phyloP scores from a whole-genome alignment of 495 filamentous ascomycete species.

The Aspergillus nidulans region DNA sequence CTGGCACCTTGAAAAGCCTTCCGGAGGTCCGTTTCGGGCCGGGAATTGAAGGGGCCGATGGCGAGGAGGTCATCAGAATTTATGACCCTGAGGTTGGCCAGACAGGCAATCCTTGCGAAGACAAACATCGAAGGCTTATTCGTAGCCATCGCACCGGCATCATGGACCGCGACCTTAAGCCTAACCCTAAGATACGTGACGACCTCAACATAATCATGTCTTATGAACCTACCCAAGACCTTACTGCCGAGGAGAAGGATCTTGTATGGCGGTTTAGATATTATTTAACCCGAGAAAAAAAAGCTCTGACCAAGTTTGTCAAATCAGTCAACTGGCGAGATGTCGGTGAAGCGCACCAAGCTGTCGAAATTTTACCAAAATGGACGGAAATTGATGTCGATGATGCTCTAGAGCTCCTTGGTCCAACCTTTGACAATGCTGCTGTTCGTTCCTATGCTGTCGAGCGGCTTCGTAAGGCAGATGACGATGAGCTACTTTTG shows the following conservation, averaged over 20 bases:
- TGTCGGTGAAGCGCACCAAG: constrained; percentile 77
- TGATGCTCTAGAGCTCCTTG: constrained; percentile 90
- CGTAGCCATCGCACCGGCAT: constrained; percentile 90
- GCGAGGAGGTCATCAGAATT: constrained; percentile 64
- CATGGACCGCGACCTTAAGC: constrained; percentile 87
- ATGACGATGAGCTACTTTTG: constrained; percentile 87
- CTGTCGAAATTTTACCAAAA: constrained; percentile 81
- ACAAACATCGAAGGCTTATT: constrained; percentile 87
- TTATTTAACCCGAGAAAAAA: constrained; percentile 86
- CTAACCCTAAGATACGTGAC: constrained; percentile 93
- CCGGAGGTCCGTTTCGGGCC: constrained; percentile 81
- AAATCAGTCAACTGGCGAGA: constrained; percentile 96
- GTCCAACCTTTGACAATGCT: constrained; percentile 83
- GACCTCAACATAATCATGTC: constrained; percentile 87
- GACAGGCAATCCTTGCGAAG: constrained; percentile 89
- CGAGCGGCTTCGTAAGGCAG: constrained; percentile 81
- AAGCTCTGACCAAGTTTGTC: constrained; percentile 93
- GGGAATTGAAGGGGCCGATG: constrained; percentile 62
- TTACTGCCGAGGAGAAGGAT: constrained; percentile 89
- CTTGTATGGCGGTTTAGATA: constrained; percentile 95
- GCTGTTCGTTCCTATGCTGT: constrained; percentile 90
- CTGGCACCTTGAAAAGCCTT: constrained; percentile 66
- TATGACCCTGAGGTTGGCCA: constrained; percentile 93
- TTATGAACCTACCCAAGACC: constrained; percentile 85
- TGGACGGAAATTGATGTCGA: constrained; percentile 98